Evolutionary conservation across 768 basidiomycete species (phyloP).

Genomic region (Mycena belliarum): DNA sequence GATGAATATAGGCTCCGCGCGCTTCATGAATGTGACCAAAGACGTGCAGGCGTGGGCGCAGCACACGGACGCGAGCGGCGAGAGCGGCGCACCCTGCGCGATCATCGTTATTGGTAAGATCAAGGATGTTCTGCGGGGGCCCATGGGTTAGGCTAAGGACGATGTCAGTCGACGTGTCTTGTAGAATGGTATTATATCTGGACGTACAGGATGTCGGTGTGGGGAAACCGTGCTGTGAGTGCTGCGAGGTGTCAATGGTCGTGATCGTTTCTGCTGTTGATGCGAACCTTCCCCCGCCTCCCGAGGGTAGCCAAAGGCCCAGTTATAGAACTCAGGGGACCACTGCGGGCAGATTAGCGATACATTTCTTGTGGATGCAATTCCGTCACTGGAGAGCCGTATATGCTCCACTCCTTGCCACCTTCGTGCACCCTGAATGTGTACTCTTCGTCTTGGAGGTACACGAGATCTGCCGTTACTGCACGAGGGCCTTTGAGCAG

Average conservation of each 20-base stretch:
- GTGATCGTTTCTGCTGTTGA: too few relatives aligned
- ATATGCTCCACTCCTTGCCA: conserved; percentile 57
- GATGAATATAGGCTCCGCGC: conserved; percentile 46
- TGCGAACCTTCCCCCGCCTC: too few relatives aligned
- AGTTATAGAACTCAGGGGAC: too few relatives aligned
- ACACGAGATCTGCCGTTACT: conserved; percentile 46
- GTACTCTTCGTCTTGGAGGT: conserved; percentile 53
- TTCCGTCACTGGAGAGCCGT: too few relatives aligned
- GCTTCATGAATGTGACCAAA: conserved; percentile 75
- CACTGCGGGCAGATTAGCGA: too few relatives aligned
- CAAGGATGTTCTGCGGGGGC: conserved; percentile 54
- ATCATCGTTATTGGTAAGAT: conserved; percentile 38
- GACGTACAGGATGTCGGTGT: too few relatives aligned
- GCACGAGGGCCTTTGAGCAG: conserved; percentile 37
- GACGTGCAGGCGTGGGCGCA: conserved; percentile 48
- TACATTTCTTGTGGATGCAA: too few relatives aligned
- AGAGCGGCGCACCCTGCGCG: conserved; percentile 55
- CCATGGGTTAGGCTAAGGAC: conserved; percentile 63
- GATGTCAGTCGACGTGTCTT: too few relatives aligned
- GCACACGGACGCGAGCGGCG: conserved; percentile 36
- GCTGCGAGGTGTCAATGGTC: too few relatives aligned
- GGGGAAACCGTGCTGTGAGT: too few relatives aligned
- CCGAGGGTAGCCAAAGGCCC: too few relatives aligned
- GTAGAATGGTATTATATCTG: too few relatives aligned
- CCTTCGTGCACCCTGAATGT: conserved; percentile 37